Percentiles rank a stretch among this genome's conserved stretches.
Evolutionary conservation across 306 rosid species (phyloP).

Genomic region (Lablab purpureus): DNA sequence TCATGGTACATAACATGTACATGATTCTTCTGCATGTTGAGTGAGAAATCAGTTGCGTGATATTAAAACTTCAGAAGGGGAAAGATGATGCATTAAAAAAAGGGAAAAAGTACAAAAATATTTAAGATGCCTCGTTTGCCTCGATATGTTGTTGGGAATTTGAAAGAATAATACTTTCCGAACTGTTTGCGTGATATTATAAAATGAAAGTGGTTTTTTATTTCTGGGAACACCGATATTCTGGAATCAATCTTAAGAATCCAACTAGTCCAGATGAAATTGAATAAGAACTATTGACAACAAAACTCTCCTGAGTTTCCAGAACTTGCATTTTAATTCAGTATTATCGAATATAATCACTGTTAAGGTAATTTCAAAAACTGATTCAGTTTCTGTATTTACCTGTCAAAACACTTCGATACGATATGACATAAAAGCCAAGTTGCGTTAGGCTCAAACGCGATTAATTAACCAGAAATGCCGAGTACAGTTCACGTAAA

Average conservation of each 20-base stretch:
- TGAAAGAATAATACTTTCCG: neutral
- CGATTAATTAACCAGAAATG: neutral
- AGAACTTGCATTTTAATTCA: neutral
- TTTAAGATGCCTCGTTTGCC: constrained; percentile 14
- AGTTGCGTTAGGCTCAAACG: neutral
- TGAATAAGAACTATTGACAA: neutral
- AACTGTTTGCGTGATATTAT: neutral
- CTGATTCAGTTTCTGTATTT: neutral
- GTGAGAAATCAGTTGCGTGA: neutral
- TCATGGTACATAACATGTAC: neutral
- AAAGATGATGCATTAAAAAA: neutral
- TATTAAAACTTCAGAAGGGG: constrained; percentile 1
- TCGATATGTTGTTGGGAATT: neutral
- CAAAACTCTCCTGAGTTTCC: neutral
- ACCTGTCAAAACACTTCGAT: neutral
- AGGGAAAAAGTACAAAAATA: neutral
- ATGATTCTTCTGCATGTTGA: neutral
- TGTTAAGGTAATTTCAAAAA: neutral
- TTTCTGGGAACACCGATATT: neutral
- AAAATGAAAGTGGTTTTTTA: neutral
- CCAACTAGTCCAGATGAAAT: neutral
- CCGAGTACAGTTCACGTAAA: constrained; percentile 30
- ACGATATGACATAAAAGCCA: neutral
- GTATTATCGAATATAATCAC: neutral
- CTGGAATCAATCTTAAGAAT: neutral